Evolutionary conservation across 805 yeast species (phyloP).

Genomic region (Wickerhamiella galacta): DNA sequence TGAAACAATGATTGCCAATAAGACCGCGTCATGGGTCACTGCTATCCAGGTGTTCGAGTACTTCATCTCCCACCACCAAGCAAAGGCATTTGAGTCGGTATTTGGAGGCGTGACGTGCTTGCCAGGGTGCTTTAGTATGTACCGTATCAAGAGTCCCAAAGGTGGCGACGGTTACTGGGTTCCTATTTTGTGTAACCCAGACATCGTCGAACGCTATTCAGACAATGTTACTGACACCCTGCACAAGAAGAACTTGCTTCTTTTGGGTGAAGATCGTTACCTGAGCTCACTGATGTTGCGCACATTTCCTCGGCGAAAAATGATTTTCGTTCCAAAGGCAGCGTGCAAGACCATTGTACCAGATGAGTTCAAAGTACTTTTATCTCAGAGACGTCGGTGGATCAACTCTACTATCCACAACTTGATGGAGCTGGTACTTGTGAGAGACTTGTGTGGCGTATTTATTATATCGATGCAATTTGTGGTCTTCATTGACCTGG

Average conservation of each 20-base stretch:
- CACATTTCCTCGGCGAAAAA: slow-evolving; percentile 81
- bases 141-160: slow-evolving; percentile 80
- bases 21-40: slow-evolving; percentile 72
- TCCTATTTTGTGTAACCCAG: slow-evolving; percentile 83
- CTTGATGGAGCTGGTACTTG: slow-evolving; percentile 69
- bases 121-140: slow-evolving; percentile 90
- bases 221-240: slow-evolving; percentile 72
- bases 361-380: slow-evolving; percentile 52
- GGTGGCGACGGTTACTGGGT: slow-evolving; percentile 74
- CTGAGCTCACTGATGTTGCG: slow-evolving; percentile 70
- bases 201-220: slow-evolving; percentile 78
- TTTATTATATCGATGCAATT: slow-evolving; percentile 93
- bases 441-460: slow-evolving; percentile 81
- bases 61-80: slow-evolving; percentile 83
- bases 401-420: slow-evolving; percentile 90
- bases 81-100: slow-evolving; percentile 88
- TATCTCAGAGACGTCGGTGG: slow-evolving; percentile 94
- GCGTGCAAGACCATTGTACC: slow-evolving; percentile 90
- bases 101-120: slow-evolving; percentile 90
- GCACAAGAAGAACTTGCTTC: slow-evolving; percentile 69
- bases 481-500: slow-evolving; percentile 62
- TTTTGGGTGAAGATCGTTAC: slow-evolving; percentile 83
- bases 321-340: slow-evolving; percentile 74
- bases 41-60: slow-evolving; percentile 89
- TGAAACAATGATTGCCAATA: slow-evolving; percentile 81